Conservation (phyloP, 495 filamentous ascomycete genomes). For the Neurospora sublineolata region DNA sequence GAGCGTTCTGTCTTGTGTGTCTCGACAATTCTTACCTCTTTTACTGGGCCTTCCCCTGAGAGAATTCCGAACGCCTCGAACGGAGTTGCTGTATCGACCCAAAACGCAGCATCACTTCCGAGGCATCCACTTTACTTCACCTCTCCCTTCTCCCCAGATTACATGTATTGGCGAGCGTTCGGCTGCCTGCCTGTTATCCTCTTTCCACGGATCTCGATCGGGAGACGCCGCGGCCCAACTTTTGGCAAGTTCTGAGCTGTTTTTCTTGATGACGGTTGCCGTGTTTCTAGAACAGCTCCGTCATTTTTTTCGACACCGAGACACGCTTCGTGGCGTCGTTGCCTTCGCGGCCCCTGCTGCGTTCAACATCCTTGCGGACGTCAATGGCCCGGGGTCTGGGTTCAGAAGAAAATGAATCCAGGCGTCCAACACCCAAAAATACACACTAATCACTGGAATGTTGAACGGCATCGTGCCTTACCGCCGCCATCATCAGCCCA, state of each 20-base stretch:
- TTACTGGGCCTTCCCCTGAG: background rate
- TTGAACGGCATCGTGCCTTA: background rate
- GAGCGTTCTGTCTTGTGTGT: background rate
- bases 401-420: background rate
- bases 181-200: background rate
- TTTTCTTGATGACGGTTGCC: background rate
- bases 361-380: background rate
- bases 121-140: background rate
- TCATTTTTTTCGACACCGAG: background rate
- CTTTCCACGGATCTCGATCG: background rate
- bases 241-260: background rate
- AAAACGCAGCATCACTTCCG: background rate
- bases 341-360: background rate
- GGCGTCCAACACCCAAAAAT: background rate
- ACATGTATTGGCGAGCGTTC: background rate
- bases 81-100: background rate
- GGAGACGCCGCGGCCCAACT: background rate
- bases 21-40: conserved; percentile 1
- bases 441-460: background rate
- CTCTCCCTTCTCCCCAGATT: background rate
- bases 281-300: background rate
- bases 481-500: background rate
- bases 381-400: background rate
- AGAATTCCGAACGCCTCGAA: background rate
- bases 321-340: background rate